Conservation (phyloP, 331 rosid species). For the Pyrus hybrid region DNA sequence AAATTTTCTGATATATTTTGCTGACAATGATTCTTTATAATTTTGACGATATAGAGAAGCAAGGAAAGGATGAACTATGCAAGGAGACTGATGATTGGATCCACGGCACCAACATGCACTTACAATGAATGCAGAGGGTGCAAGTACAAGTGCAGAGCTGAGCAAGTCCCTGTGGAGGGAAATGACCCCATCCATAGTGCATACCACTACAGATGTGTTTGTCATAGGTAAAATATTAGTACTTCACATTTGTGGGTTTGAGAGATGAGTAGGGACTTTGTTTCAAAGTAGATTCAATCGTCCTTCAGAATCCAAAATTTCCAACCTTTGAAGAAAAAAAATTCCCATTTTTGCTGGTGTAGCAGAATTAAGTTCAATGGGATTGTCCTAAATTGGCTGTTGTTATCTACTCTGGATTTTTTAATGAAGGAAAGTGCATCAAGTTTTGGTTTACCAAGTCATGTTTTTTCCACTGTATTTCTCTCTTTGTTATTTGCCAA, state of each 20-base stretch:
- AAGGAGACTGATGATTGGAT: slow-evolving; percentile 84
- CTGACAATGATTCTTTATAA: not conserved
- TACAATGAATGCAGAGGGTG: slow-evolving; percentile 96
- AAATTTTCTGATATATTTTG: not conserved
- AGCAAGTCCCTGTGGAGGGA: slow-evolving; percentile 95
- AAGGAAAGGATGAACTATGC: slow-evolving; percentile 26
- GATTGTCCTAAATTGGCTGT: not conserved
- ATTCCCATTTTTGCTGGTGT: not conserved
- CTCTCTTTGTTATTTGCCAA: not conserved
- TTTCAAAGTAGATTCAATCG: too few relatives aligned
- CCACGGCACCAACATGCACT: slow-evolving; percentile 94
- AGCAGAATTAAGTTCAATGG: not conserved
- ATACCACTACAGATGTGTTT: slow-evolving; percentile 88
- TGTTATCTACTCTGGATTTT: not conserved
- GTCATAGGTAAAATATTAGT: slow-evolving; percentile 51
- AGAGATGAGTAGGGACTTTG: not conserved
- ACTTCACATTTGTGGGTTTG: not conserved
- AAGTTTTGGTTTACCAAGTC: not conserved
- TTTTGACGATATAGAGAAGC: slow-evolving; percentile 31
- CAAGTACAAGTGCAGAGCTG: slow-evolving; percentile 85
- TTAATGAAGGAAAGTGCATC: not conserved
- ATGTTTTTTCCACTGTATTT: not conserved
- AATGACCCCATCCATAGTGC: slow-evolving; percentile 90
- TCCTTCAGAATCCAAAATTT: too few relatives aligned
- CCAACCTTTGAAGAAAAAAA: not conserved